Percentiles rank a stretch among this genome's conserved stretches.
phyloP scores from a whole-genome alignment of 2,329 filamentous ascomycete species.

The Nigrograna mackinnonii region DNA sequence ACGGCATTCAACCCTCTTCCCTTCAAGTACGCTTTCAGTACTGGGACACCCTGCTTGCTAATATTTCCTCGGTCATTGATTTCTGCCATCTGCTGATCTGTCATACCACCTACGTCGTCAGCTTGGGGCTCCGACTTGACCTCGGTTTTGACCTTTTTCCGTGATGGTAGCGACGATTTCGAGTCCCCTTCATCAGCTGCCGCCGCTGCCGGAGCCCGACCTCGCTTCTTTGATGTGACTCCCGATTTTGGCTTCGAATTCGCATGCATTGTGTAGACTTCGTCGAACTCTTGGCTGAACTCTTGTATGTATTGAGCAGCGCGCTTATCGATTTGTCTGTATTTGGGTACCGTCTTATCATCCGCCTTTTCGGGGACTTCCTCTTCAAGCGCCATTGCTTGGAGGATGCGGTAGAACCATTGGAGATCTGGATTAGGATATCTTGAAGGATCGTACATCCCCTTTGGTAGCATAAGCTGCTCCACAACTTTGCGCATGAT shows the following conservation, averaged over 20 bases:
- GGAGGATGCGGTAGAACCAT: constrained; percentile 96
- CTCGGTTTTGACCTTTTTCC: constrained; percentile 28
- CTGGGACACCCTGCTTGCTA: constrained; percentile 42
- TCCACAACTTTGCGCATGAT: constrained; percentile 82
- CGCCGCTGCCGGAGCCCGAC: constrained; percentile 41
- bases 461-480: constrained; percentile 86
- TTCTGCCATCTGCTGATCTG: constrained; percentile 49
- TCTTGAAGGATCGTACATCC: constrained; percentile 77
- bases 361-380: constrained; percentile 75
- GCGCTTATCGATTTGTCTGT: constrained; percentile 86
- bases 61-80: constrained; percentile 49
- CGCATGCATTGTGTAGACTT: constrained; percentile 57
- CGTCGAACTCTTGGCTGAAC: constrained; percentile 72
- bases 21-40: constrained; percentile 35
- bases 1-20: constrained; percentile 22
- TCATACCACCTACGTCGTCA: constrained; percentile 28
- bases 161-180: constrained; percentile 14
- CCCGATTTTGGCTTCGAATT: constrained; percentile 40
- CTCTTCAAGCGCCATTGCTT: constrained; percentile 88
- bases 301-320: constrained; percentile 77
- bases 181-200: constrained; percentile 20
- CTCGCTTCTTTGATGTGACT: constrained; percentile 44
- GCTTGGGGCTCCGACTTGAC: constrained; percentile 18
- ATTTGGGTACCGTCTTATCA: constrained; percentile 84
- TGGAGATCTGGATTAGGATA: constrained; percentile 93